These are phyloP conservation scores for Colletotrichum abscissum DNA, from an alignment of 2,329 filamentous ascomycete species.

Conservation along the genomic window DNA sequence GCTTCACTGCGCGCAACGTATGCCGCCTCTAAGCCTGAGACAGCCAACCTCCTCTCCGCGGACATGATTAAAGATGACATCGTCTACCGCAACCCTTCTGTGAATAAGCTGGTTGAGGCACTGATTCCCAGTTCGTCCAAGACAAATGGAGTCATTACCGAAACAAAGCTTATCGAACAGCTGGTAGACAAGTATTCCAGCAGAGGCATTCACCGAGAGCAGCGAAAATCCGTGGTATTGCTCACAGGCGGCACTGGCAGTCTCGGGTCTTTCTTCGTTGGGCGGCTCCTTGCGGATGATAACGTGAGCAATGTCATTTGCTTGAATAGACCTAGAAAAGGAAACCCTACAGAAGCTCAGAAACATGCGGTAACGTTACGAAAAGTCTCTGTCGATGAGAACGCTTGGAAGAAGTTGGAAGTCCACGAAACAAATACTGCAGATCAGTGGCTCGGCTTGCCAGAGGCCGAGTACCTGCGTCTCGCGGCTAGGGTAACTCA, in stretches of 20 bases:
- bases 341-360: neutral
- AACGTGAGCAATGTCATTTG: slow-evolving; percentile 23
- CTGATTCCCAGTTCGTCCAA: slow-evolving; percentile 12
- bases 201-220: neutral
- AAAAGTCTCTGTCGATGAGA: too few species aligned
- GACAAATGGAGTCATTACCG: neutral
- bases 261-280: slow-evolving; percentile 36
- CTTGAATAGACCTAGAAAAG: neutral
- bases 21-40: too few species aligned
- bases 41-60: too few species aligned
- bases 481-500: slow-evolving; percentile 36
- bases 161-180: neutral
- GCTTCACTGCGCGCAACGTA: too few species aligned
- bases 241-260: slow-evolving; percentile 39
- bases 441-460: too few species aligned
- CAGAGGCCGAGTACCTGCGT: slow-evolving; percentile 28
- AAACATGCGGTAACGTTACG: too few species aligned
- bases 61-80: neutral
- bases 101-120: slow-evolving; percentile 29
- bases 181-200: slow-evolving; percentile 9
- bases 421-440: too few species aligned
- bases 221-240: slow-evolving; percentile 29
- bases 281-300: slow-evolving; percentile 18
- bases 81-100: slow-evolving; percentile 36
- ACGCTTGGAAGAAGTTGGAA: too few species aligned